These are phyloP conservation scores for Torrubiella hemipterigena DNA, from an alignment of 2,329 filamentous ascomycete species.

Conservation along the genomic window DNA sequence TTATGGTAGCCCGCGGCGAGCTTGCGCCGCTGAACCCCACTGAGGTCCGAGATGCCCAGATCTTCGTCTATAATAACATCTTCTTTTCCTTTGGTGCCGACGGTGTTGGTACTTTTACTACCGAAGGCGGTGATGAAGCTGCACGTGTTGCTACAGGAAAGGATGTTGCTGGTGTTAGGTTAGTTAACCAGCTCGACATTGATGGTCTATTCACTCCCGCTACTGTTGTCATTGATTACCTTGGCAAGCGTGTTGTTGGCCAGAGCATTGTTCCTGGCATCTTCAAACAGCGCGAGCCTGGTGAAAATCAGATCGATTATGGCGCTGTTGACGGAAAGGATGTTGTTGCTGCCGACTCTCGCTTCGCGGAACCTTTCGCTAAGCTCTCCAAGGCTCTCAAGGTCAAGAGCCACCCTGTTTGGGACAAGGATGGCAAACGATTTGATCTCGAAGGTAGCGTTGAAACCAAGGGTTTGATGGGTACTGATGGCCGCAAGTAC, in stretches of 20 bases:
- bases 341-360: slow-evolving; percentile 79
- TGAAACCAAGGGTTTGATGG: slow-evolving; percentile 94
- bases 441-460: slow-evolving; percentile 92
- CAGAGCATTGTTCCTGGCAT: slow-evolving; percentile 98
- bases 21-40: slow-evolving; percentile 91
- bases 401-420: slow-evolving; percentile 90
- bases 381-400: slow-evolving; percentile 83
- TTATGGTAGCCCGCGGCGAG: slow-evolving; percentile 85
- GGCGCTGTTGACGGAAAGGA: slow-evolving; percentile 97
- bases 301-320: slow-evolving; percentile 98
- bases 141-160: slow-evolving; percentile 93
- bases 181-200: slow-evolving; percentile 95
- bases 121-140: slow-evolving; percentile 92
- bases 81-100: slow-evolving; percentile 99
- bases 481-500: slow-evolving; percentile 93
- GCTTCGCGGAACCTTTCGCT: slow-evolving; percentile 73
- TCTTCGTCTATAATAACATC: slow-evolving; percentile 99
- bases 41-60: slow-evolving; percentile 84
- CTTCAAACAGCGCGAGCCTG: slow-evolving; percentile 95
- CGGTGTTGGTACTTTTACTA: slow-evolving; percentile 92
- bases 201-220: slow-evolving; percentile 88
- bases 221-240: slow-evolving; percentile 91
- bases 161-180: slow-evolving; percentile 85
- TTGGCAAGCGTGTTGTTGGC: slow-evolving; percentile 92
- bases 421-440: slow-evolving; percentile 88